Evolutionary conservation across 257 asterid species (phyloP), one percentile per base, ranked within the genome.

Genomic region (Solanum ossicruentum): DNA sequence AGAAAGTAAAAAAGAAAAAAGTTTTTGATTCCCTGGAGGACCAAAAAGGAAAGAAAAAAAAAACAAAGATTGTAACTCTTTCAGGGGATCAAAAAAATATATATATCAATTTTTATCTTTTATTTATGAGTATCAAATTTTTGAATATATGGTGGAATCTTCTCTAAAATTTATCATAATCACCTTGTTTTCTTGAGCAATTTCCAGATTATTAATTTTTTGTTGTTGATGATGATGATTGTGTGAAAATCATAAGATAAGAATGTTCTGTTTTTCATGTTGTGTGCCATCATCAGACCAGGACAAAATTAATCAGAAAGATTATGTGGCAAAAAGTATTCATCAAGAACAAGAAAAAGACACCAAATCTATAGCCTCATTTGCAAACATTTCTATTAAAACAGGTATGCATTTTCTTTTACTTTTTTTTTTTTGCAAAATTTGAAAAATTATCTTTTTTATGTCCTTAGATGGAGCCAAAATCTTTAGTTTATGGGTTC

Each of bases 341-440:
- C 87, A 81, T 3, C 26, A 70, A 16, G 89, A 84, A 84, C 87
- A 80, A 70, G 83, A 86, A 45, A 41, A 70, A 75, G 91, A 92
- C 72, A 90, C 93, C 28, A 88, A 87, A 72, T 86, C 92, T 52
- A 83, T 92, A 39, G 89, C 93, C 54, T 89, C 92, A 1, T 88
- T 91, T 51, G 93, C 94, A 1, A 91, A 88, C 58, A 82, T 93
- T 51, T 92, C 97, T 81, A 81, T 89, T 84, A 92, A 91, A 91
- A 84, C 90, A 77, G 95, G 11, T 45, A n/a, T 72, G 12, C 7
- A n/a, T 72, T 72, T n/a, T 10, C 0, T 63, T 63, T 63, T 39
- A 21, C 12, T 58, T 0, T 69, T 36, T 8, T 36, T 5, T 58
- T 20, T 1, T 6, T 58, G 13, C 28, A 20, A 58, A 20, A 20